These are phyloP conservation scores for Oidiodendron maius DNA, from an alignment of 495 filamentous ascomycete genomes.

Conservation along the genomic window DNA sequence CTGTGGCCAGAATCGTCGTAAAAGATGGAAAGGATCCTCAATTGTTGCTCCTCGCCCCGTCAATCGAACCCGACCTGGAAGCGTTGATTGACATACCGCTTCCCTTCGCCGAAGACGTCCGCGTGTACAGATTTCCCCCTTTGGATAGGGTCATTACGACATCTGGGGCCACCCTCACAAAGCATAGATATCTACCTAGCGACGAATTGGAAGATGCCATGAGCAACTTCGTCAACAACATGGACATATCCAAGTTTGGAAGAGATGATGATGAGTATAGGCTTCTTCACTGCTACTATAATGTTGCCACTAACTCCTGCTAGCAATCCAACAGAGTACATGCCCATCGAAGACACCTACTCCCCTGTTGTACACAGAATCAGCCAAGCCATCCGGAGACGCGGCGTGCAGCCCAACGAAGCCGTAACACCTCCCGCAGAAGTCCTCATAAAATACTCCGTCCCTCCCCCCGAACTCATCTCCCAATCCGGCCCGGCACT, in stretches of 20 bases:
- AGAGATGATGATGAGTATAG: constrained; percentile 64
- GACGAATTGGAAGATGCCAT: constrained; percentile 69
- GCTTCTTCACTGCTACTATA: neutral
- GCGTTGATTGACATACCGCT: constrained; percentile 86
- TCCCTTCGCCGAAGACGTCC: constrained; percentile 90
- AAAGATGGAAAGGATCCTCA: constrained; percentile 74
- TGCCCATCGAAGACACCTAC: constrained; percentile 76
- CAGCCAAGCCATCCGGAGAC: constrained; percentile 74
- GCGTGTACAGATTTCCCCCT: constrained; percentile 84
- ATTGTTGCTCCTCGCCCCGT: constrained; percentile 76
- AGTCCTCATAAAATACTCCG: constrained; percentile 66
- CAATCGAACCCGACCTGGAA: constrained; percentile 77
- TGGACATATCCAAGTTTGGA: constrained; percentile 69
- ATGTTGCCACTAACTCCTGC: constrained; percentile 26
- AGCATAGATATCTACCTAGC: constrained; percentile 85
- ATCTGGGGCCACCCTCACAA: constrained; percentile 73
- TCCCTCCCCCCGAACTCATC: constrained; percentile 63
- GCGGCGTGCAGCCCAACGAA: constrained; percentile 68
- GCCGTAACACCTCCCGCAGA: constrained; percentile 61
- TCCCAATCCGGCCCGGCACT: constrained; percentile 36
- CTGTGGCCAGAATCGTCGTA: constrained; percentile 75
- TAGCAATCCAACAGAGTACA: constrained; percentile 66
- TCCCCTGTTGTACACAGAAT: constrained; percentile 91
- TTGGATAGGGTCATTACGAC: constrained; percentile 83
- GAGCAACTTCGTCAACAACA: constrained; percentile 85